phyloP scores from a whole-genome alignment of 1,284 basidiomycete genomes.

The Sparassis latifolia region DNA sequence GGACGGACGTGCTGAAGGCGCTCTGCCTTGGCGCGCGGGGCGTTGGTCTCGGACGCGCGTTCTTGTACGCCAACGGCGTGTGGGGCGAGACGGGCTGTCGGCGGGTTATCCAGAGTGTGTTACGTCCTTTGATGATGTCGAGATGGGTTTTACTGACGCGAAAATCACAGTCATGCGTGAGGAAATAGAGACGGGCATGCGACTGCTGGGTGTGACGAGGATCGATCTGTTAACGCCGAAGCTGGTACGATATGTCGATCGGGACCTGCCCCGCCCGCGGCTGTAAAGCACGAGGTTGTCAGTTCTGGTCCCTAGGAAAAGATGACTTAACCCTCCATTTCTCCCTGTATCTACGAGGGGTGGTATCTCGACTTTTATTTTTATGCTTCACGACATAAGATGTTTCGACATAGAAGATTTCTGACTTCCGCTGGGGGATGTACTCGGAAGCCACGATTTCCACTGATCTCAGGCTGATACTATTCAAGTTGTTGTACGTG shows the following conservation, averaged over 20 bases:
- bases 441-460: too few relatives aligned
- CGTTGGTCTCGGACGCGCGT: constrained; percentile 84
- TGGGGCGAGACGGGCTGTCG: constrained; percentile 13
- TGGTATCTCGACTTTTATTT: too few relatives aligned
- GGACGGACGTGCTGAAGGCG: constrained; percentile 84
- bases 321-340: too few relatives aligned
- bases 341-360: too few relatives aligned
- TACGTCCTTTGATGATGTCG: constrained; percentile 76
- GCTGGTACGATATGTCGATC: constrained; percentile 31
- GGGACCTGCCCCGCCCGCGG: neutral
- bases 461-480: too few relatives aligned
- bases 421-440: too few relatives aligned
- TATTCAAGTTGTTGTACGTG: too few relatives aligned
- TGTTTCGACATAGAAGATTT: too few relatives aligned
- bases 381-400: too few relatives aligned
- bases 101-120: constrained; percentile 7
- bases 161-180: constrained; percentile 68
- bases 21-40: constrained; percentile 86
- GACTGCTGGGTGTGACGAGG: constrained; percentile 66
- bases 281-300: too few relatives aligned
- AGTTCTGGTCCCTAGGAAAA: too few relatives aligned
- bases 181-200: constrained; percentile 79
- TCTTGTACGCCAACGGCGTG: constrained; percentile 85
- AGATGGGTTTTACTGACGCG: constrained; percentile 41
- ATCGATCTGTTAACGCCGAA: constrained; percentile 66